A percentile compares a stretch with the other conserved stretches of the same genome.
phyloP scores from a whole-genome alignment of 2,329 filamentous ascomycete species.

The Orbilia javanica region DNA sequence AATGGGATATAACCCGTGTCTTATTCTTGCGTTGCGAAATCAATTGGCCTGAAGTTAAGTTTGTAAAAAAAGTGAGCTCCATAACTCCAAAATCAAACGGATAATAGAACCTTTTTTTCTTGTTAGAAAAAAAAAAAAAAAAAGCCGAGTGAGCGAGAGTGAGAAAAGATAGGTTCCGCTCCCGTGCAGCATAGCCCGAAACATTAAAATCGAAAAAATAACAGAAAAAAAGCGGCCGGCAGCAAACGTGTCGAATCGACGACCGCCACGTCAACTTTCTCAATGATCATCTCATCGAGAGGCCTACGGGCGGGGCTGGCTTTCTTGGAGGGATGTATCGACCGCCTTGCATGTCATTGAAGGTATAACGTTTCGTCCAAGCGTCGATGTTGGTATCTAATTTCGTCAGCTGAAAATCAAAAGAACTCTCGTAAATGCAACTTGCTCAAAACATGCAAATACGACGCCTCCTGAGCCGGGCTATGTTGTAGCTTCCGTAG shows the following conservation, averaged over 20 bases:
- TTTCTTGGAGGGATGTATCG: constrained; percentile 58
- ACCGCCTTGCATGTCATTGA: constrained; percentile 57
- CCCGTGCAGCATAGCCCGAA: constrained; percentile 58
- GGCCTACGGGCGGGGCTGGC: constrained; percentile 54
- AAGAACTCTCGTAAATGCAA: constrained; percentile 57
- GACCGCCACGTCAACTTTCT: constrained; percentile 58
- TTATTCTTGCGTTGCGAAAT: constrained; percentile 58
- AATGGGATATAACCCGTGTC: constrained; percentile 59
- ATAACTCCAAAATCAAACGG: constrained; percentile 58
- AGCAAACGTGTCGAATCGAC: constrained; percentile 58
- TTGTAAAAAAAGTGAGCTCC: constrained; percentile 58
- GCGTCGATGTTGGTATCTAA: constrained; percentile 59
- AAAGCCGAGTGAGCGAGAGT: not conserved
- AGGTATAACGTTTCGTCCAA: constrained; percentile 57
- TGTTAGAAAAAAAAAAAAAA: constrained; percentile 38
- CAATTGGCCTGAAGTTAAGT: constrained; percentile 58
- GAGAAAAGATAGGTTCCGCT: constrained; percentile 49
- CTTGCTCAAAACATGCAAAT: constrained; percentile 58
- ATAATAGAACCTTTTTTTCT: constrained; percentile 49
- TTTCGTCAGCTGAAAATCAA: constrained; percentile 58
- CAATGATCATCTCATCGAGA: constrained; percentile 60
- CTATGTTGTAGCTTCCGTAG: constrained; percentile 57
- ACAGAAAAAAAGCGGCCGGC: constrained; percentile 53
- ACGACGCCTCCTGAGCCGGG: constrained; percentile 57
- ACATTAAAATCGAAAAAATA: constrained; percentile 57